Conservation (phyloP, 352 stramenopile species). For the Poterioochromonas sp. region DNA sequence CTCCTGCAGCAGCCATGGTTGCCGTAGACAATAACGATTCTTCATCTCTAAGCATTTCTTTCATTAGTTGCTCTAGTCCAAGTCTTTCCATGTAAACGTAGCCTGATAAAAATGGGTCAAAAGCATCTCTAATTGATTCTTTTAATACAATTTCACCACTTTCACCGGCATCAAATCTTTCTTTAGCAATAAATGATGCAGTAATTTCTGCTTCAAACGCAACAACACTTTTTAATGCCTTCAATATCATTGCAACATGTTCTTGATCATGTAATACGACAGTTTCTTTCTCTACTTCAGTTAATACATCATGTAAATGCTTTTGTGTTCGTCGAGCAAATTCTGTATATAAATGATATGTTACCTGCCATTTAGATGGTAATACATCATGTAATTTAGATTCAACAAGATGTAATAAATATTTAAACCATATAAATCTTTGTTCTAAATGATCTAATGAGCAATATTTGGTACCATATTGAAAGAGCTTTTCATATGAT, state of each 20-base stretch:
- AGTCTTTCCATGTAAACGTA: conserved; percentile 6
- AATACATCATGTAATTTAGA: conserved; percentile 81
- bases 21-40: neutral
- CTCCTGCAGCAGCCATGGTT: neutral
- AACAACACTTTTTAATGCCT: neutral
- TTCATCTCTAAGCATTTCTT: neutral
- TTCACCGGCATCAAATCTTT: neutral
- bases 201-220: neutral
- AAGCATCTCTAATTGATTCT: neutral
- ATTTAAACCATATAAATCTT: conserved; percentile 72
- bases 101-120: neutral
- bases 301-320: conserved; percentile 46
- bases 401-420: conserved; percentile 56
- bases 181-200: neutral
- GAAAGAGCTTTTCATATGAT: conserved; percentile 59
- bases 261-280: neutral
- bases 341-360: conserved; percentile 74
- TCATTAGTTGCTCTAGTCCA: neutral
- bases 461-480: conserved; percentile 39
- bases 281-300: conserved; percentile 24
- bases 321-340: conserved; percentile 75
- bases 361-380: conserved; percentile 86
- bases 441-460: conserved; percentile 65
- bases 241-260: neutral
- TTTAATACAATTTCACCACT: neutral